Percentiles rank a stretch among this genome's conserved stretches.
Evolutionary conservation across 2,329 filamentous ascomycete genomes (phyloP).

Genomic region (Exophiala calicioides): DNA sequence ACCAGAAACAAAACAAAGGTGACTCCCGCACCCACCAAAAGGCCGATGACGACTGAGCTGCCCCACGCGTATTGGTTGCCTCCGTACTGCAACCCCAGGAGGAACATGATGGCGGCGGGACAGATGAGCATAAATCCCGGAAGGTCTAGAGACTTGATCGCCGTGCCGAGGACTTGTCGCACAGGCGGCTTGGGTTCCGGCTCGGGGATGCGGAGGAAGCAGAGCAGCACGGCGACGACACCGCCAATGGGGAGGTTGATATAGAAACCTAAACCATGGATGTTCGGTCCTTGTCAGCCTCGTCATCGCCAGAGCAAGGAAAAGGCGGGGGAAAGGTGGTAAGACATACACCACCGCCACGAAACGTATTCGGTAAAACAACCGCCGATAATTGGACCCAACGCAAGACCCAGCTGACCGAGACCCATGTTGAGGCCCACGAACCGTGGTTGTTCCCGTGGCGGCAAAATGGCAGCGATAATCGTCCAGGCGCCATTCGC

Average conservation of each 20-base stretch:
- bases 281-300: too few relatives aligned
- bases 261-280: too few relatives aligned
- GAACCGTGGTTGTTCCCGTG: slow-evolving; percentile 49
- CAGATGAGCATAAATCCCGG: slow-evolving; percentile 47
- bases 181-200: slow-evolving; percentile 8
- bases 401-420: slow-evolving; percentile 48
- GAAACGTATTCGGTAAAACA: slow-evolving; percentile 48
- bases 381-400: slow-evolving; percentile 51
- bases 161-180: too few relatives aligned
- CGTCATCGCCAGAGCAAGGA: too few relatives aligned
- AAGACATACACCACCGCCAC: slow-evolving; percentile 54
- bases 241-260: slow-evolving; percentile 55
- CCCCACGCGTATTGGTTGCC: slow-evolving; percentile 56
- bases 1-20: slow-evolving; percentile 39
- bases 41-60: slow-evolving; percentile 51
- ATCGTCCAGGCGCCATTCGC: slow-evolving; percentile 53
- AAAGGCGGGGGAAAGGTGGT: too few relatives aligned
- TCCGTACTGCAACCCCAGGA: slow-evolving; percentile 61
- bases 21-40: slow-evolving; percentile 53
- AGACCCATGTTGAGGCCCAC: slow-evolving; percentile 52
- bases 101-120: slow-evolving; percentile 53
- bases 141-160: slow-evolving; percentile 24
- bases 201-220: slow-evolving; percentile 34
- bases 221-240: slow-evolving; percentile 31
- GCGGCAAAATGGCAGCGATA: slow-evolving; percentile 48